These are phyloP conservation scores for Paulownia fortunei DNA, from an alignment of 257 asterid genomes.

Conservation along the genomic window DNA sequence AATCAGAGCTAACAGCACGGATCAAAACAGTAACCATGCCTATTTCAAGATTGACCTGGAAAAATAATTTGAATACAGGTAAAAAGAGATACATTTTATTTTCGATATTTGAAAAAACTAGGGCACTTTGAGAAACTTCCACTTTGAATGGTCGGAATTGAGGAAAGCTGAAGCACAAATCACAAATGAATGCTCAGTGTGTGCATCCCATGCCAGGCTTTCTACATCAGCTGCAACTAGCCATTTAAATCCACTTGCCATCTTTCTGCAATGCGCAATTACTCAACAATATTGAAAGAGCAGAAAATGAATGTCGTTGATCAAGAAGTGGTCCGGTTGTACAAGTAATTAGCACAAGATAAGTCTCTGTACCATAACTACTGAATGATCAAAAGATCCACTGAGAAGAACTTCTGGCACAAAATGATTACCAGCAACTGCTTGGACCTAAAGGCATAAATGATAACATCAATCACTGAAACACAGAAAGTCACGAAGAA, in stretches of 20 bases:
- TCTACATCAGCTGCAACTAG: conserved; percentile 59
- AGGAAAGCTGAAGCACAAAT: conserved; percentile 39
- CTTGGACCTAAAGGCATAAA: conserved; percentile 52
- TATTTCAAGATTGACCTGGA: conserved; percentile 63
- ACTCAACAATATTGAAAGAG: neutral
- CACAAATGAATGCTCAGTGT: conserved; percentile 61
- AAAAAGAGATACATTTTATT: neutral
- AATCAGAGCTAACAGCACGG: conserved; percentile 46
- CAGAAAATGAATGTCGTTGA: neutral
- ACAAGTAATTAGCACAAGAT: neutral
- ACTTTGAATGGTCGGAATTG: neutral
- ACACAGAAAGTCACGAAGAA: no score
- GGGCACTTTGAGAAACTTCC: neutral
- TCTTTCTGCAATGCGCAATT: conserved; percentile 46
- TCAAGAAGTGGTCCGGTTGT: neutral
- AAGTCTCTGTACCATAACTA: conserved; percentile 43
- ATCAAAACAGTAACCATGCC: conserved; percentile 56
- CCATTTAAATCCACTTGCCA: conserved; percentile 53
- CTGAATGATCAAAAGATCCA: conserved; percentile 62
- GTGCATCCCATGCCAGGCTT: conserved; percentile 69
- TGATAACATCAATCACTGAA: neutral
- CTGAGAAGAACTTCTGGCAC: conserved; percentile 61
- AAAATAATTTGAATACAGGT: neutral
- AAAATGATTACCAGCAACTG: conserved; percentile 61
- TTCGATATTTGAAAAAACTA: neutral